phyloP scores from a whole-genome alignment of 345 rosid genomes.

The Trapa incisa region DNA sequence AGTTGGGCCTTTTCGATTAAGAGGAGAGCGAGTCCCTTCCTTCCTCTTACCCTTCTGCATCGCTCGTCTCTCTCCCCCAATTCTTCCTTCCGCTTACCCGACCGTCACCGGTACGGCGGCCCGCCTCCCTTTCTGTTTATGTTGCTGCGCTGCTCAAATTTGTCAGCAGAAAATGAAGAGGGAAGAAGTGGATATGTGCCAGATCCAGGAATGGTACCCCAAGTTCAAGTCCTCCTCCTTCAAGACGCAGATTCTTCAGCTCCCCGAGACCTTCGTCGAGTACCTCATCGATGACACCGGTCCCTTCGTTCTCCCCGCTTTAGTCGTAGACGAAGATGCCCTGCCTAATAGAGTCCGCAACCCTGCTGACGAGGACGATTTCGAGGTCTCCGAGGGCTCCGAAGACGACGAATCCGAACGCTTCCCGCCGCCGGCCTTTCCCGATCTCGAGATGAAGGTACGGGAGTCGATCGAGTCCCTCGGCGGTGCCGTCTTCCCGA shows the following conservation, averaged over 20 bases:
- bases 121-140: background rate
- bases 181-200: conserved; percentile 64
- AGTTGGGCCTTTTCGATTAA: background rate
- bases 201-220: conserved; percentile 84
- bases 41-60: too few species aligned
- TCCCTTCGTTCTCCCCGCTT: conserved; percentile 61
- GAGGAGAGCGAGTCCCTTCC: background rate
- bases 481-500: conserved; percentile 62
- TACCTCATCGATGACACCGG: conserved; percentile 66
- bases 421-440: conserved; percentile 42
- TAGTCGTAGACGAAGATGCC: conserved; percentile 53
- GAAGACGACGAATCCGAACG: conserved; percentile 37
- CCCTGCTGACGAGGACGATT: conserved; percentile 55
- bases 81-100: background rate
- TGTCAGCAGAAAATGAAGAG: conserved; percentile 31
- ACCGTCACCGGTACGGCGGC: background rate
- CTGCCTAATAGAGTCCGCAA: conserved; percentile 63
- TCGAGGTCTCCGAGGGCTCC: conserved; percentile 46
- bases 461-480: conserved; percentile 52
- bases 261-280: conserved; percentile 60
- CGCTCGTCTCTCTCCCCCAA: background rate
- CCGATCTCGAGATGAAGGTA: conserved; percentile 49
- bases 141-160: background rate
- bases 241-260: conserved; percentile 53
- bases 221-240: conserved; percentile 55